Conservation (phyloP, 495 filamentous ascomycete genomes). For the Echria macrotheca region DNA sequence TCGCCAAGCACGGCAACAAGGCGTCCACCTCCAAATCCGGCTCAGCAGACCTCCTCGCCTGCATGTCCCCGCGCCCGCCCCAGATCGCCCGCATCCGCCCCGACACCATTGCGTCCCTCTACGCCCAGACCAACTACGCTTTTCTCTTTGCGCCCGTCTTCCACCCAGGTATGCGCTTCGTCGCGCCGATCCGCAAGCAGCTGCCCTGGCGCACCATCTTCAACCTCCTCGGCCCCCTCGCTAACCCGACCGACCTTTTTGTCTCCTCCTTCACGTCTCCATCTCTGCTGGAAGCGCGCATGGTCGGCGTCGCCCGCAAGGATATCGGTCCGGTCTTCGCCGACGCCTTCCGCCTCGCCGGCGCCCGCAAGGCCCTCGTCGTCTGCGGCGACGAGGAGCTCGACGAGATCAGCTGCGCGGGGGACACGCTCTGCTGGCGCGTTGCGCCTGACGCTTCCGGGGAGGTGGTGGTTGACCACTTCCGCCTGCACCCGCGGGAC, state of each 20-base stretch:
- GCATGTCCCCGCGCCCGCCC: conserved; percentile 62
- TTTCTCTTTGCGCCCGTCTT: conserved; percentile 97
- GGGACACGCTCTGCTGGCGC: conserved; percentile 81
- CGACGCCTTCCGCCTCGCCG: conserved; percentile 71
- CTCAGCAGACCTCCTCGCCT: conserved; percentile 83
- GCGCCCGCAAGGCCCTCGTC: conserved; percentile 76
- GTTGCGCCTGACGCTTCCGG: conserved; percentile 47
- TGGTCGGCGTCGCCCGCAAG: conserved; percentile 85
- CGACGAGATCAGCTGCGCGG: conserved; percentile 90
- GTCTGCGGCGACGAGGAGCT: conserved; percentile 93
- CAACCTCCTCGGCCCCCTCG: conserved; percentile 88
- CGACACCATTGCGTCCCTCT: conserved; percentile 61
- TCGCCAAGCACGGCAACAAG: conserved; percentile 93
- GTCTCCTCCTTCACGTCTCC: not conserved
- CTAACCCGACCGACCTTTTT: conserved; percentile 72
- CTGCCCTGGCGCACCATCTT: conserved; percentile 93
- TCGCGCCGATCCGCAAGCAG: conserved; percentile 73
- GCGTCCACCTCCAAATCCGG: conserved; percentile 95
- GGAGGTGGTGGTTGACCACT: conserved; percentile 59
- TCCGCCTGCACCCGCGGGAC: conserved; percentile 69
- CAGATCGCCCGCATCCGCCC: conserved; percentile 67
- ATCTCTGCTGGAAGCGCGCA: conserved; percentile 67
- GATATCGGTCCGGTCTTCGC: conserved; percentile 83
- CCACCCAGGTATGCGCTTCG: conserved; percentile 87
- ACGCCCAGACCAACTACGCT: conserved; percentile 75